Base-by-base conservation (phyloP, 768 basidiomycete genomes). In the Peribolospora baueri region DNA sequence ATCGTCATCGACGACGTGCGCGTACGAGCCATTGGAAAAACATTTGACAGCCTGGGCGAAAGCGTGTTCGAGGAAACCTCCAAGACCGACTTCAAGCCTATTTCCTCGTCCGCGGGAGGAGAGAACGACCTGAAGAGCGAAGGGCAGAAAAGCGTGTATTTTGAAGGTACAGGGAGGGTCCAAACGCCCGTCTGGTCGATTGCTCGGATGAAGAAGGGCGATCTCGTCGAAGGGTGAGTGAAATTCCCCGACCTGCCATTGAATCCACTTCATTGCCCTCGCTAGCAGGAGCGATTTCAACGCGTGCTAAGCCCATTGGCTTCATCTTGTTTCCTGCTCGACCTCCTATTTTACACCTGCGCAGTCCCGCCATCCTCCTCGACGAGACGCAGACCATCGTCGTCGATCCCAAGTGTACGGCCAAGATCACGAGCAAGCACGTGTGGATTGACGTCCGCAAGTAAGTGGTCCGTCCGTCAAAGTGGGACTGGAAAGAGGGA, bases 321-420 rank as follows among this genome's bases (percentile, higher is more conserved):
- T 25, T 25, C 25, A 25, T 25, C 25, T 25, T 25, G 25, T 25
- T 25, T 25, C 25, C 25, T 25, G 25, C 25, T 25, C 25, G 25
- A 25, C 25, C 25, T 1, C 25, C 25, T 25, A 25, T 25, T 25
- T 25, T 25, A 25, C 25, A 25, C 25, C 25, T 25, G 25, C 25
- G 25, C 25, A 25, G 90, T 6, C 88, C 91, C 7, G 85, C 87
- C 42, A 81, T 95, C 76, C 81, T 97, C 58, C 84, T 93, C 62
- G 90, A 97, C 67, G 73, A 84, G 60, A 95, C 90, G 25, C 91
- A 93, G 70, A 93, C 90, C 36, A 84, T 95, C 57, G 81, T 97
- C 41, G 68, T 97, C 4, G 57, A 57, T n/a, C 63, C 61, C 2
- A 48, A 53, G 7, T 51, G 57, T 0, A 51, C 49, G 49, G 57